These are phyloP conservation scores for Urtica urens DNA, from an alignment of 306 rosid species.

Conservation along the genomic window DNA sequence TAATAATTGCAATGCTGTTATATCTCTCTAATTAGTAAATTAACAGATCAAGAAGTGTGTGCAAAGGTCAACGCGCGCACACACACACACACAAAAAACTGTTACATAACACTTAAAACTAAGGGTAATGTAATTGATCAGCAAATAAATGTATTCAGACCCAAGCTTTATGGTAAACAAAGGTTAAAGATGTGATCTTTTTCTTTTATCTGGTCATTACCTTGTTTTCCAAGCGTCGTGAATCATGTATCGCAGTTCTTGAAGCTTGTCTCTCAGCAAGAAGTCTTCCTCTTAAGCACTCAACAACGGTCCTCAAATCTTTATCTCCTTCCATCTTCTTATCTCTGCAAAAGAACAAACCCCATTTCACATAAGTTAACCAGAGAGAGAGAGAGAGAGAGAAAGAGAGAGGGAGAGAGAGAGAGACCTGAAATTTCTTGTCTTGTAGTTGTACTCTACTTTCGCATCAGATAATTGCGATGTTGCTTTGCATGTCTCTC, in stretches of 20 bases:
- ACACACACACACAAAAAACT: too few relatives aligned
- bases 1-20: too few relatives aligned
- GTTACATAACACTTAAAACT: too few relatives aligned
- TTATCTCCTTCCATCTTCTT: conserved; percentile 42
- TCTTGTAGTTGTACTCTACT: conserved; percentile 17
- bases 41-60: too few relatives aligned
- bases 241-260: conserved; percentile 50
- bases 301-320: conserved; percentile 49
- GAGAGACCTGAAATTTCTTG: conserved; percentile 38
- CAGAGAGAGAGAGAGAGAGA: conserved; percentile 5
- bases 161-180: too few relatives aligned
- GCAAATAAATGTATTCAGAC: too few relatives aligned
- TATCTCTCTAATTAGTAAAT: too few relatives aligned
- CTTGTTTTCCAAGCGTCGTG: conserved; percentile 45
- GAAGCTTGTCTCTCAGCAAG: conserved; percentile 88
- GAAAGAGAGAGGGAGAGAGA: conserved; percentile 14
- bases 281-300: conserved; percentile 74
- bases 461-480: conserved; percentile 18
- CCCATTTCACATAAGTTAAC: conserved; percentile 19
- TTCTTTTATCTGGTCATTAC: conserved; percentile 14
- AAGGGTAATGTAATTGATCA: too few relatives aligned
- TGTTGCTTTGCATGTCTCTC: too few relatives aligned
- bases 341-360: conserved; percentile 21
- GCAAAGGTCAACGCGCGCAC: too few relatives aligned
- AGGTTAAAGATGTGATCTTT: too few relatives aligned